A percentile compares a stretch with the other conserved stretches of the same genome.
phyloP scores from a whole-genome alignment of 2,329 filamentous ascomycete species.

The Trichoderma sp. region DNA sequence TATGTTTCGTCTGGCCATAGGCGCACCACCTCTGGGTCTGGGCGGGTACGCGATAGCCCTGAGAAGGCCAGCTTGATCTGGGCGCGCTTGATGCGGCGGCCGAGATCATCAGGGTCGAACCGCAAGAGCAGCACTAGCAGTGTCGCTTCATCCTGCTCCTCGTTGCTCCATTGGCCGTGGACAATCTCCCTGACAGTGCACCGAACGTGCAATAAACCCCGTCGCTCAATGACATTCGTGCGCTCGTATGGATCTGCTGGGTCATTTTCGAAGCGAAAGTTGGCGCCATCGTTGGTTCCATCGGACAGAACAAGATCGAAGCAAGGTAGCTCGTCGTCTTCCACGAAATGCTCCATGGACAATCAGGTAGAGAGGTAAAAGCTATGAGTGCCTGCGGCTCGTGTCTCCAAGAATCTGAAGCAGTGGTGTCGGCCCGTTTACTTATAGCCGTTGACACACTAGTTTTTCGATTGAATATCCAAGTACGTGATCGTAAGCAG shows the following conservation, averaged over 20 bases:
- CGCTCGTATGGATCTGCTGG: background rate
- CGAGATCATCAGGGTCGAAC: background rate
- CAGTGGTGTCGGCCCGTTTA: no score
- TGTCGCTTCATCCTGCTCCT: background rate
- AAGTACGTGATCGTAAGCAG: no score
- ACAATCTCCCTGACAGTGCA: background rate
- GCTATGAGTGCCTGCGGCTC: no score
- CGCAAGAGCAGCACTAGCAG: background rate
- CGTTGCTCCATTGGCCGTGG: background rate
- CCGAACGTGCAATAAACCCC: background rate
- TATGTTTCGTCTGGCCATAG: background rate
- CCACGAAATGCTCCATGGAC: background rate
- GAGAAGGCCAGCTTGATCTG: background rate
- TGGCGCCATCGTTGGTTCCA: background rate
- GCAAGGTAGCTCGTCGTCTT: background rate
- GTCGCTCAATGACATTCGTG: background rate
- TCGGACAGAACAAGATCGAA: background rate
- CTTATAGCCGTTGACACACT: no score
- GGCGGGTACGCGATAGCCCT: background rate
- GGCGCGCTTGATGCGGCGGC: background rate
- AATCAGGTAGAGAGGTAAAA: no score
- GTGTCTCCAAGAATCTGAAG: no score
- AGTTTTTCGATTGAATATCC: no score
- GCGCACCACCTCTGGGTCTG: background rate
- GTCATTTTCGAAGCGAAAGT: background rate